Evolutionary conservation across 2,329 filamentous ascomycete species (phyloP).

Genomic region (Ascochyta rabiei): DNA sequence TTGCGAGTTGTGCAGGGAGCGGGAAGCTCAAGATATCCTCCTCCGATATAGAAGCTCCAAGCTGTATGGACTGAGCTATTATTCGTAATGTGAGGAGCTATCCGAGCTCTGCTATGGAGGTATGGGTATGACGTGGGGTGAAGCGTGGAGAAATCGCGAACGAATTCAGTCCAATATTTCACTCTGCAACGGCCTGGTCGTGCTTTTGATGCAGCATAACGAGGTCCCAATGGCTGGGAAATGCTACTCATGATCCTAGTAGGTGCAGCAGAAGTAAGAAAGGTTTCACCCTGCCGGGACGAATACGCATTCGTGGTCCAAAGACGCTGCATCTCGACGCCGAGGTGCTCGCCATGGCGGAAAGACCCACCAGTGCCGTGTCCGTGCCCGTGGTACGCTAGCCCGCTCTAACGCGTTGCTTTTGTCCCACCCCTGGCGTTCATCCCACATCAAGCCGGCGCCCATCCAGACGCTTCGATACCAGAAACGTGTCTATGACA

Average conservation of each 20-base stretch:
- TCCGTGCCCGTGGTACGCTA: neutral
- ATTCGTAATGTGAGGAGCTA: neutral
- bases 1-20: neutral
- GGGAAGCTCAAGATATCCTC: neutral
- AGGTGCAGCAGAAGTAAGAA: slow-evolving; percentile 9
- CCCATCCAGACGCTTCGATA: neutral
- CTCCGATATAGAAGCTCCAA: neutral
- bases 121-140: slow-evolving; percentile 18
- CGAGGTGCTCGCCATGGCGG: slow-evolving; percentile 13
- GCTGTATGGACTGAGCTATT: neutral
- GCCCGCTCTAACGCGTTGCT: slow-evolving; percentile 8
- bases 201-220: slow-evolving; percentile 13
- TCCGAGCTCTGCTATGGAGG: neutral
- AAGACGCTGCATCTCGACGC: slow-evolving; percentile 10
- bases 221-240: slow-evolving; percentile 1
- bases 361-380: slow-evolving; percentile 4
- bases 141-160: slow-evolving; percentile 15
- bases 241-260: slow-evolving; percentile 12
- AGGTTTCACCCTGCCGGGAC: slow-evolving; percentile 10
- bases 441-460: slow-evolving; percentile 11
- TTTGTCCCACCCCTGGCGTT: slow-evolving; percentile 11
- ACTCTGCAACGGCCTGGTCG: slow-evolving; percentile 3
- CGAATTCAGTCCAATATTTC: slow-evolving; percentile 6
- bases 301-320: slow-evolving; percentile 4
- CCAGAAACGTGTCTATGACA: slow-evolving; percentile 1